phyloP scores from a whole-genome alignment of 2,329 filamentous ascomycete genomes.

The Cordyceps sp. region DNA sequence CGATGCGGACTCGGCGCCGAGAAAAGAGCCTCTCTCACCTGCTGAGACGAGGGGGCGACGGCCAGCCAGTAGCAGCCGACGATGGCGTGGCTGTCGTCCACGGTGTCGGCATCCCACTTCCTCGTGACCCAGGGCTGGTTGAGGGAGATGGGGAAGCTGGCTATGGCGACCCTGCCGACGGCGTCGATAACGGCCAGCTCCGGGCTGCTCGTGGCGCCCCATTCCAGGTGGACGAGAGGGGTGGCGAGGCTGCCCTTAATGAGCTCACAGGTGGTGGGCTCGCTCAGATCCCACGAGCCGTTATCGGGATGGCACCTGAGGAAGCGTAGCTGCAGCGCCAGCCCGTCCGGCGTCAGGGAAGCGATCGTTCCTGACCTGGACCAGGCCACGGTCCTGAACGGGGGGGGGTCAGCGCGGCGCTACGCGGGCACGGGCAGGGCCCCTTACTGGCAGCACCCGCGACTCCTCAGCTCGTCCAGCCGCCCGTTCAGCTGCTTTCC shows the following conservation, averaged over 20 bases:
- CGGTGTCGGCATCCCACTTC: slow-evolving; percentile 46
- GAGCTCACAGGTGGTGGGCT: slow-evolving; percentile 47
- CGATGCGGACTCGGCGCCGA: too few relatives aligned
- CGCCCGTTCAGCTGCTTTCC: slow-evolving; percentile 52
- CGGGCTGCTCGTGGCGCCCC: slow-evolving; percentile 54
- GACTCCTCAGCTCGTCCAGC: slow-evolving; percentile 58
- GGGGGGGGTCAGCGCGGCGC: background rate
- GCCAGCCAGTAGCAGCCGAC: slow-evolving; percentile 79
- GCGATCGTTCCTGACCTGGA: slow-evolving; percentile 78
- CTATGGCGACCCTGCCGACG: slow-evolving; percentile 59
- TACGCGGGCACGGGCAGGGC: background rate
- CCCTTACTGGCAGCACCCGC: slow-evolving; percentile 67
- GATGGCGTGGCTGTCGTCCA: slow-evolving; percentile 60
- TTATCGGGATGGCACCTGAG: slow-evolving; percentile 51
- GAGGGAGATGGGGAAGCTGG: slow-evolving; percentile 53
- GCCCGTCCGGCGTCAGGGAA: slow-evolving; percentile 57
- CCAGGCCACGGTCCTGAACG: slow-evolving; percentile 70
- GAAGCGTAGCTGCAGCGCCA: slow-evolving; percentile 54
- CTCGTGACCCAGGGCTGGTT: slow-evolving; percentile 52
- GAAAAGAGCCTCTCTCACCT: slow-evolving; percentile 9
- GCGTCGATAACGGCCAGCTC: slow-evolving; percentile 76
- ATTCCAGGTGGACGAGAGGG: slow-evolving; percentile 64
- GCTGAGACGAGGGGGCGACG: slow-evolving; percentile 30
- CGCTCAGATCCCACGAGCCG: slow-evolving; percentile 61
- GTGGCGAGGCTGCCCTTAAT: slow-evolving; percentile 46